phyloP scores from a whole-genome alignment of 1,139 yeast species.

The Geotrichum fermentans region DNA sequence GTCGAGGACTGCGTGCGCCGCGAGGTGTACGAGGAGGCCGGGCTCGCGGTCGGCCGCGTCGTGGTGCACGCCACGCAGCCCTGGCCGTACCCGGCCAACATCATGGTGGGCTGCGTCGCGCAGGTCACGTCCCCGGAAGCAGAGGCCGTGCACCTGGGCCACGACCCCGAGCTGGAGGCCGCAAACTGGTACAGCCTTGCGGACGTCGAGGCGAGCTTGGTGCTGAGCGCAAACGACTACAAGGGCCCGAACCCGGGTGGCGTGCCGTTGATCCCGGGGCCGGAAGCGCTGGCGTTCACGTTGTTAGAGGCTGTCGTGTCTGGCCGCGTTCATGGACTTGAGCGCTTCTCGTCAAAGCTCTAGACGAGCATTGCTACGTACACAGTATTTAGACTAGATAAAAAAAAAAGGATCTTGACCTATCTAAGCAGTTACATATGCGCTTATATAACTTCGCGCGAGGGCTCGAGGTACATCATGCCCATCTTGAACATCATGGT shows the following conservation, averaged over 20 bases:
- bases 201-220: constrained; percentile 39
- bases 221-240: constrained; percentile 16
- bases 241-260: constrained; percentile 25
- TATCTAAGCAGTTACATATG: too few relatives aligned
- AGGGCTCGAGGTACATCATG: background rate
- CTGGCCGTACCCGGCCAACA: constrained; percentile 92
- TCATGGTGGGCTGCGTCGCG: constrained; percentile 91
- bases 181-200: constrained; percentile 75
- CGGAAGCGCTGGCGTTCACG: constrained; percentile 47
- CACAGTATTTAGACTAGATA: too few relatives aligned
- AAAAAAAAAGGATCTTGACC: too few relatives aligned
- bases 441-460: constrained; percentile 1
- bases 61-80: constrained; percentile 72
- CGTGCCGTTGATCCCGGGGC: constrained; percentile 44
- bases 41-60: constrained; percentile 60
- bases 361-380: too few relatives aligned
- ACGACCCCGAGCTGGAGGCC: constrained; percentile 79
- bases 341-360: background rate
- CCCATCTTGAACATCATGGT: constrained; percentile 12
- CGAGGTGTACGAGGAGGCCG: constrained; percentile 95
- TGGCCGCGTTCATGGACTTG: constrained; percentile 16
- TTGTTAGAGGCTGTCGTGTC: constrained; percentile 41
- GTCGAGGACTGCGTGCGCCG: constrained; percentile 83
- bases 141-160: constrained; percentile 55
- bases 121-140: constrained; percentile 54